Conservation (phyloP, 306 rosid species). For the Castanopsis chinensis region DNA sequence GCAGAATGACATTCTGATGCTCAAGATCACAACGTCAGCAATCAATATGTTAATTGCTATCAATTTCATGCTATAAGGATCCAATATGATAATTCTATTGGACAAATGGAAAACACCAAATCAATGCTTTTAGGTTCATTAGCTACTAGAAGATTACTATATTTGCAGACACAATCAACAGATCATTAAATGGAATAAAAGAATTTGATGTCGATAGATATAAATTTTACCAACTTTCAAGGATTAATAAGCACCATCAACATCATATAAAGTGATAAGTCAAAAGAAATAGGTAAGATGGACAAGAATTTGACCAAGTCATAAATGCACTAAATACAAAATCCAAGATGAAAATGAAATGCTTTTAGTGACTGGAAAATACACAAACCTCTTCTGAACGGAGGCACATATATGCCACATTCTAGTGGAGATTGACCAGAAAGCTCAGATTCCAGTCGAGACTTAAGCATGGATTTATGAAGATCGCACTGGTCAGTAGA, state of each 20-base stretch:
- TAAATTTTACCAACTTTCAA: not conserved
- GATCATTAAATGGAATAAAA: not conserved
- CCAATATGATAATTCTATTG: not conserved
- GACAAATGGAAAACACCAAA: not conserved
- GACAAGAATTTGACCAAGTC: not conserved
- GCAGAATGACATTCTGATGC: not conserved
- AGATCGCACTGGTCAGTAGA: not conserved
- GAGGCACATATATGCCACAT: not conserved
- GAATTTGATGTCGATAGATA: not conserved
- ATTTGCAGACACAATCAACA: not conserved
- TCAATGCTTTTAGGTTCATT: too few relatives aligned
- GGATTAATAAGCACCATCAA: not conserved
- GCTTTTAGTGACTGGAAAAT: not conserved
- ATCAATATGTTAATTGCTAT: not conserved
- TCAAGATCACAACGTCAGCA: not conserved
- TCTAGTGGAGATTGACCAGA: not conserved
- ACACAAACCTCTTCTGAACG: not conserved
- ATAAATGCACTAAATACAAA: not conserved
- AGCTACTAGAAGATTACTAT: too few relatives aligned
- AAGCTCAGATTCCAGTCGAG: not conserved
- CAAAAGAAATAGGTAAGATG: not conserved
- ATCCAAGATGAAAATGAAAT: not conserved
- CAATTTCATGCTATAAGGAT: not conserved
- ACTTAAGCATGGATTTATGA: not conserved
- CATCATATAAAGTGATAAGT: not conserved